Evolutionary conservation across 2,329 filamentous ascomycete genomes (phyloP).

Genomic region (Penicillium sp.): DNA sequence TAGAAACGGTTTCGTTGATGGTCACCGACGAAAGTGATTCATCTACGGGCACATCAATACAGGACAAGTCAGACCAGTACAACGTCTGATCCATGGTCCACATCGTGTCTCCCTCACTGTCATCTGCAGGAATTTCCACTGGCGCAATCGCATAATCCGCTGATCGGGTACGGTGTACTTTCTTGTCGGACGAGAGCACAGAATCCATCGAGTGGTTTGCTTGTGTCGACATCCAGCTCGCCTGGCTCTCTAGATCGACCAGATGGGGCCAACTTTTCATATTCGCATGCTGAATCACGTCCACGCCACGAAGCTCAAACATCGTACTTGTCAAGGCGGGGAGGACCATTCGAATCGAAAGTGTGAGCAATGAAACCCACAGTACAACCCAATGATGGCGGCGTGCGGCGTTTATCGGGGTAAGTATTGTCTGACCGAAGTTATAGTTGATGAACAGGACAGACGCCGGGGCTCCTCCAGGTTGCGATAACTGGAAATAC

Average conservation of each 20-base stretch:
- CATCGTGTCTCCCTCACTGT: slow-evolving; percentile 24
- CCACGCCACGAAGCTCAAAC: slow-evolving; percentile 32
- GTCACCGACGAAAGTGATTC: slow-evolving; percentile 23
- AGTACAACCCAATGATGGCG: slow-evolving; percentile 35
- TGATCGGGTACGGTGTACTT: slow-evolving; percentile 27
- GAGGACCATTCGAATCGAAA: slow-evolving; percentile 34
- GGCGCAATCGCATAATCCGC: slow-evolving; percentile 32
- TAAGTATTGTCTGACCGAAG: slow-evolving; percentile 37
- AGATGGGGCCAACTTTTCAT: slow-evolving; percentile 33
- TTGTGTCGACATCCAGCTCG: slow-evolving; percentile 32
- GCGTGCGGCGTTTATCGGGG: slow-evolving; percentile 32
- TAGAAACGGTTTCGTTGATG: slow-evolving; percentile 14
- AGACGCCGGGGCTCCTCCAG: slow-evolving; percentile 33
- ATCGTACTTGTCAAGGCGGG: slow-evolving; percentile 35
- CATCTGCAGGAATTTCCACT: slow-evolving; percentile 29
- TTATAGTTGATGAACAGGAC: slow-evolving; percentile 40
- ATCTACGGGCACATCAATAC: slow-evolving; percentile 21
- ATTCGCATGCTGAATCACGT: slow-evolving; percentile 15
- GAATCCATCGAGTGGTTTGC: slow-evolving; percentile 26
- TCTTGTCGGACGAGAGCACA: slow-evolving; percentile 17
- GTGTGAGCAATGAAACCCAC: slow-evolving; percentile 32
- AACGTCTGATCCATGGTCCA: slow-evolving; percentile 36
- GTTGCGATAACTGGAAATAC: slow-evolving; percentile 45
- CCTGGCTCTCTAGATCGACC: slow-evolving; percentile 30
- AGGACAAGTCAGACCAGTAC: slow-evolving; percentile 32